Evolutionary conservation across 352 stramenopile genomes (phyloP), one percentile per base, ranked within the genome.

Genomic region (Blastocystis hominis): DNA sequence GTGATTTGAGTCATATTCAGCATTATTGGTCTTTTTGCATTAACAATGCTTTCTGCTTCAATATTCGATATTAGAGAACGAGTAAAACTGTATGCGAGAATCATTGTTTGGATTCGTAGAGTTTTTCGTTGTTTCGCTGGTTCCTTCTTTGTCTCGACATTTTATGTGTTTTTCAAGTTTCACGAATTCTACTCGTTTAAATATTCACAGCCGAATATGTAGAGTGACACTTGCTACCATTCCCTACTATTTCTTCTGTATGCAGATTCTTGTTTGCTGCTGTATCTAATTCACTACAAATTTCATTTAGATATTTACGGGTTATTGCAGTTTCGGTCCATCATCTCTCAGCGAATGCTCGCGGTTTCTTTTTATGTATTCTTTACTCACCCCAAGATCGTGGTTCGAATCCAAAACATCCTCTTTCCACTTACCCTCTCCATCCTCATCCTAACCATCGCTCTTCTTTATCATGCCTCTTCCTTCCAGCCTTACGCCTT

Each of bases 121-220:
- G 62, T 72, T 34, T 44, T 72, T 24, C 62, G 40, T 15, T 72
- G 20, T 66, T 69, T 84, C 53, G 20, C 15, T 34, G n/a, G 17
- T 9, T 84, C 53, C n/a, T 84, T 68, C 24, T 10, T 68, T 15
- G 24, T 66, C 36, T 24, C 47, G 5, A 46, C 36, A 10, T 17
- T 84, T 15, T 84, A 50, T 84, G 54, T 30, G 10, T 84, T 59
- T 47, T 84, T 47, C 30, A n/a, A 34, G 53, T 66, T 84, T 66
- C 55, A 20, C 46, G n/a, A 10, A 17, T 84, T 66, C 56, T 84
- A 84, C 24, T 20, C 53, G 72, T 68, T 30, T 46, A 17, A 20
- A 7, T 15, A 15, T 68, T 69, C 53, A 15, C 17, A 17, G 2
- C 20, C 10, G 40, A 20, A 69, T 17, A 2, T 84, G 36, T 84